These are phyloP conservation scores for Iris pallida DNA, from an alignment of 116 monocot species.

Conservation along the genomic window DNA sequence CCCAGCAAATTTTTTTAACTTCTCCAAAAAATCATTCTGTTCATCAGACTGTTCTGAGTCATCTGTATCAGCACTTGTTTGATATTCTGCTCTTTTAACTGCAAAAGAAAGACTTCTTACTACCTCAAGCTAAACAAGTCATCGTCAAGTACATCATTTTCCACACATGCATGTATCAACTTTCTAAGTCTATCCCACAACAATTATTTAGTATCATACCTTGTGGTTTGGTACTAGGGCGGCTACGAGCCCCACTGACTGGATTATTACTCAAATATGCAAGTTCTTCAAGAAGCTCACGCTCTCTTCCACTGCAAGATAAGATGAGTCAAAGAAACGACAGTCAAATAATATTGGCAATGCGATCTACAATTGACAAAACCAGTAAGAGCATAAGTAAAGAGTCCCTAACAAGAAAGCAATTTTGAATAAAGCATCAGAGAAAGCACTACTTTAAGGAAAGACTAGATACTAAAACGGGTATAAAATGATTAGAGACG, in stretches of 20 bases:
- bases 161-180: too few species aligned
- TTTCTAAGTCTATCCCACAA: too few species aligned
- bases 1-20: conserved; percentile 80
- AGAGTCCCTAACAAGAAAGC: too few species aligned
- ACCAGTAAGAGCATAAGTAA: too few species aligned
- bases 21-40: conserved; percentile 60
- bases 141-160: too few species aligned
- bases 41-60: conserved; percentile 34
- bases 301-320: conserved; percentile 70
- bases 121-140: too few species aligned
- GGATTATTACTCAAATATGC: conserved; percentile 49
- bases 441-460: too few species aligned
- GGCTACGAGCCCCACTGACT: conserved; percentile 15
- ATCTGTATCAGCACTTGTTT: conserved; percentile 29
- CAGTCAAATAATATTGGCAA: too few species aligned
- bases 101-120: conserved; percentile 8
- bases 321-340: neutral
- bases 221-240: conserved; percentile 23
- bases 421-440: too few species aligned
- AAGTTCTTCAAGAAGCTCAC: conserved; percentile 87
- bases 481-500: too few species aligned
- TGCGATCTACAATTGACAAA: too few species aligned
- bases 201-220: conserved; percentile 26
- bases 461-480: too few species aligned
- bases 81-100: conserved; percentile 42